Percentiles rank a stretch among this genome's conserved stretches.
Evolutionary conservation across 169 alveolate genomes (phyloP).

Genomic region (Plasmodium coatneyi): DNA sequence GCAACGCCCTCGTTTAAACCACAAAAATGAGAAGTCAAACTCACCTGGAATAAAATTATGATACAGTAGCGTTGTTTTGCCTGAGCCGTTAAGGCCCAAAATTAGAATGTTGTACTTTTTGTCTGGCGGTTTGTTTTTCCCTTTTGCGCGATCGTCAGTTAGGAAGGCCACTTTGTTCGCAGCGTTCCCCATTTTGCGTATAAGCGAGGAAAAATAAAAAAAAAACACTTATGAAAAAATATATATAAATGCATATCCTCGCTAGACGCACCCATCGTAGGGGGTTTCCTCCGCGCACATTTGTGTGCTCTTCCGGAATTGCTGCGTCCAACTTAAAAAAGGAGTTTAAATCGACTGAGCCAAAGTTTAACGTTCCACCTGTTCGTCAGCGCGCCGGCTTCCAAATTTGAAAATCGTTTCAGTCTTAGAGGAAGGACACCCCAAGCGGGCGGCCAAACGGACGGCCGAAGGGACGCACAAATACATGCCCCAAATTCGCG

Average conservation of each 20-base stretch:
- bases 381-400: background rate
- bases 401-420: background rate
- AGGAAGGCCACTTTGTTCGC: conserved; percentile 17
- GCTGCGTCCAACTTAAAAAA: background rate
- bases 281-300: background rate
- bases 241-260: background rate
- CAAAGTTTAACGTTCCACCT: background rate
- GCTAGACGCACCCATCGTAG: background rate
- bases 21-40: background rate
- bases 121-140: background rate
- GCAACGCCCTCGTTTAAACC: background rate
- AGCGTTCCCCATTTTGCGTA: conserved; percentile 46
- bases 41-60: conserved; percentile 74
- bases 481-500: background rate
- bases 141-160: background rate
- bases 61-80: conserved; percentile 73
- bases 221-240: background rate
- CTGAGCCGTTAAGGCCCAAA: conserved; percentile 73
- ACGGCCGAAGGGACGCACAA: background rate
- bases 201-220: conserved; percentile 27
- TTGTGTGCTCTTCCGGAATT: background rate
- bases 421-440: background rate
- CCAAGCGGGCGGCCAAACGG: background rate
- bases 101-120: conserved; percentile 69
- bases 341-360: background rate